These are phyloP conservation scores for Pogostemon cablin DNA, from an alignment of 257 asterid species.

Conservation along the genomic window DNA sequence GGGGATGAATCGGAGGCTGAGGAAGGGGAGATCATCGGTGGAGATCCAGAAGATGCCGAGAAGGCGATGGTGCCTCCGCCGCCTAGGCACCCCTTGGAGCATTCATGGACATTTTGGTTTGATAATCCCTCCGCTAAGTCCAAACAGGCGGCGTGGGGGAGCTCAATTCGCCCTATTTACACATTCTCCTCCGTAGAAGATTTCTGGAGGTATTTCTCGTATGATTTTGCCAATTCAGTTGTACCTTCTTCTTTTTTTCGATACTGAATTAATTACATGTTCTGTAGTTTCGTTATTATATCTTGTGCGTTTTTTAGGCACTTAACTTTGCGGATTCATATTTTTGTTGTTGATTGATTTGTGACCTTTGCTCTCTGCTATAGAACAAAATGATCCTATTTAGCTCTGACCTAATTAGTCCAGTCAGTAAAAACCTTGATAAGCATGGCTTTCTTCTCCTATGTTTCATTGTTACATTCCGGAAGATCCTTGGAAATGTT, in stretches of 20 bases:
- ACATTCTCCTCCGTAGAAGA: constrained; percentile 59
- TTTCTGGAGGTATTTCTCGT: constrained; percentile 54
- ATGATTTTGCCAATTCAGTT: constrained; percentile 35
- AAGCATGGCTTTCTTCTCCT: constrained; percentile 16
- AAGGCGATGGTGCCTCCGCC: constrained; percentile 36
- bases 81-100: constrained; percentile 50
- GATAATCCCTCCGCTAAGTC: constrained; percentile 49
- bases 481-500: not conserved
- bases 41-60: constrained; percentile 39
- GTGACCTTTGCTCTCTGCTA: not conserved
- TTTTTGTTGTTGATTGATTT: not conserved
- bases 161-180: constrained; percentile 51
- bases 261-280: not conserved
- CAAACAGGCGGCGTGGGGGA: constrained; percentile 52
- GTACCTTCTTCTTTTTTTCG: not conserved
- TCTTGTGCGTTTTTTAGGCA: constrained; percentile 2
- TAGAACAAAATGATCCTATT: not conserved
- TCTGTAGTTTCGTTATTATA: not conserved
- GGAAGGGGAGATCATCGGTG: constrained; percentile 53
- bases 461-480: not conserved
- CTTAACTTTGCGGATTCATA: constrained; percentile 17
- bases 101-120: constrained; percentile 67
- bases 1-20: constrained; percentile 42
- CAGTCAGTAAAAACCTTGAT: not conserved
- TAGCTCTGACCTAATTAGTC: not conserved